Percentiles rank a stretch among this genome's conserved stretches.
These are phyloP conservation scores for Nothophoma quercina DNA, from an alignment of 2,329 filamentous ascomycete genomes.

Conservation along the genomic window DNA sequence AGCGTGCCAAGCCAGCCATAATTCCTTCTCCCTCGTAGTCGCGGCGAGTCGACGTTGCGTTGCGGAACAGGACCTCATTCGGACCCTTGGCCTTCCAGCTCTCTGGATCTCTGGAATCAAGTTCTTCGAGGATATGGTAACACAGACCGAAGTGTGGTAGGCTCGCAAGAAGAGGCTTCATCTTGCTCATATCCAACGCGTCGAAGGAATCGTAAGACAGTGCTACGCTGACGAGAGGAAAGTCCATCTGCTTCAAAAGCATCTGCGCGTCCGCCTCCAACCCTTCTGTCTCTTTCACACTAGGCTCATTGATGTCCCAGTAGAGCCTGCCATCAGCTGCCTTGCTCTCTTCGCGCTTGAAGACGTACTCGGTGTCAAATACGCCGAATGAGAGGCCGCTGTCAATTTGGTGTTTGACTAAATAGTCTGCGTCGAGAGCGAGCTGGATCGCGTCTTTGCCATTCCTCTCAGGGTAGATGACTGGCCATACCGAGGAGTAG, in stretches of 20 bases:
- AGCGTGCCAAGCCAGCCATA: conserved; percentile 47
- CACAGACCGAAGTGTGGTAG: conserved; percentile 36
- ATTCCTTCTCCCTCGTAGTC: conserved; percentile 46
- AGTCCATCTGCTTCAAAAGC: conserved; percentile 49
- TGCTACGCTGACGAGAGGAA: conserved; percentile 50
- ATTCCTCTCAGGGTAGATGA: conserved; percentile 34
- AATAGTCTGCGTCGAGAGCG: conserved; percentile 28
- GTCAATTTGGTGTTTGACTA: conserved; percentile 45
- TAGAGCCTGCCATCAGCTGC: conserved; percentile 35
- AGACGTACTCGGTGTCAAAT: conserved; percentile 50
- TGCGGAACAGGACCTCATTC: conserved; percentile 46
- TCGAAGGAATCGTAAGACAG: conserved; percentile 45
- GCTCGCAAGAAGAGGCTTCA: conserved; percentile 29
- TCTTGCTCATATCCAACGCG: conserved; percentile 32
- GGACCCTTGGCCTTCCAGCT: conserved; percentile 38
- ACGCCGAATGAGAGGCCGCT: conserved; percentile 49
- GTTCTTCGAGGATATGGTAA: conserved; percentile 30
- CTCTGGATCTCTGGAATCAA: conserved; percentile 33
- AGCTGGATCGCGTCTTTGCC: conserved; percentile 22
- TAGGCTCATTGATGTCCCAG: conserved; percentile 30
- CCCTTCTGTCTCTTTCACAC: conserved; percentile 25
- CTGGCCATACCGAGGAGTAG: conserved; percentile 37
- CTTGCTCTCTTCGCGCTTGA: conserved; percentile 42
- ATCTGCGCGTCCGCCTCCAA: conserved; percentile 28
- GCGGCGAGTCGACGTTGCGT: conserved; percentile 47